A percentile compares a stretch with the other conserved stretches of the same genome.
These are phyloP conservation scores for Rhodamnia rubescens DNA, from an alignment of 345 rosid species.

Conservation along the genomic window DNA sequence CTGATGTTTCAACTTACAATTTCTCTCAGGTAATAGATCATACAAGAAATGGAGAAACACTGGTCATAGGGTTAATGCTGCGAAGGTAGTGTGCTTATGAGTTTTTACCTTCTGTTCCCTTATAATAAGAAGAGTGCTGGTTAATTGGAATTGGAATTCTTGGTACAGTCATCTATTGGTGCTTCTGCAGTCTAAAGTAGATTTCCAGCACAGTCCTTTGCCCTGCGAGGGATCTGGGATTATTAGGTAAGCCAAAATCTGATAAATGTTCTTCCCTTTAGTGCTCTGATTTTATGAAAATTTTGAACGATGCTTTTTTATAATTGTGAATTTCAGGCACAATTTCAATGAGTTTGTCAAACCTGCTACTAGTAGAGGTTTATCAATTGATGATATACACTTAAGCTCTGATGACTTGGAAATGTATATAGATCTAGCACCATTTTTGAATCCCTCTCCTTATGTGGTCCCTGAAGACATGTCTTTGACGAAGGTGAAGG, in stretches of 20 bases:
- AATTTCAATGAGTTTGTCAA: conserved; percentile 81
- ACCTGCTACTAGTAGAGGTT: conserved; percentile 91
- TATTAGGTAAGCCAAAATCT: conserved; percentile 31
- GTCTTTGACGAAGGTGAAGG: conserved; percentile 87
- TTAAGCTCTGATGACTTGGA: conserved; percentile 81
- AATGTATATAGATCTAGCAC: conserved; percentile 96
- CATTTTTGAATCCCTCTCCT: conserved; percentile 91
- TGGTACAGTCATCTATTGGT: conserved; percentile 82
- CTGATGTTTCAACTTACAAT: background rate
- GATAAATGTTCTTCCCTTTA: background rate
- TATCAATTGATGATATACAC: conserved; percentile 69
- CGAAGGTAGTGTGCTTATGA: conserved; percentile 53
- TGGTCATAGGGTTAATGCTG: conserved; percentile 85
- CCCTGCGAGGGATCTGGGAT: conserved; percentile 52
- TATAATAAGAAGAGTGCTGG: background rate
- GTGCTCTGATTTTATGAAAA: background rate
- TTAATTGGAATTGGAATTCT: background rate
- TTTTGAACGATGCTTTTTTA: background rate
- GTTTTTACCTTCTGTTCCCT: background rate
- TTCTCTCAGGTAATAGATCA: conserved; percentile 72
- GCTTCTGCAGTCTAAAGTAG: conserved; percentile 89
- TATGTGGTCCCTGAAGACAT: conserved; percentile 92
- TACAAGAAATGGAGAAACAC: conserved; percentile 77
- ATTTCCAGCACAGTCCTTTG: conserved; percentile 93
- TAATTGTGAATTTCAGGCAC: conserved; percentile 46